Evolutionary conservation across 1,284 basidiomycete genomes (phyloP).

Genomic region (Ceratobasidium sp.): DNA sequence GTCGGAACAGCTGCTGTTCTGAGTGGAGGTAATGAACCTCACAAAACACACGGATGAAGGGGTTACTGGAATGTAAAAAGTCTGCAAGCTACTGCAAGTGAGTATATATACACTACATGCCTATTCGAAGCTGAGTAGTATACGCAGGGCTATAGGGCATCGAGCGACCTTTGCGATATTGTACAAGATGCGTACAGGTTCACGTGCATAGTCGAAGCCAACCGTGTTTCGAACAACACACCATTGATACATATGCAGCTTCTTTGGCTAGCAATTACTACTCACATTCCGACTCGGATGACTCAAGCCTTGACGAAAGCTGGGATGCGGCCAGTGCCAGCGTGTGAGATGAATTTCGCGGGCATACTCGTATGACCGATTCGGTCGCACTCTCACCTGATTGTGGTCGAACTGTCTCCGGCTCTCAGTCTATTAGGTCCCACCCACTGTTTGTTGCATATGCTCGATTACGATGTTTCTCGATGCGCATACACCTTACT

Average conservation of each 20-base stretch:
- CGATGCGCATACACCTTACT: too few species aligned
- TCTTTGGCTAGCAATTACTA: background rate
- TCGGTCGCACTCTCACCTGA: background rate
- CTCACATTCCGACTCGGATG: background rate
- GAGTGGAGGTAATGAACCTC: slow-evolving; percentile 15
- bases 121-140: background rate
- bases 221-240: too few species aligned
- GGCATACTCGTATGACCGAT: background rate
- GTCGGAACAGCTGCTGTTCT: background rate
- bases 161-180: background rate
- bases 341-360: background rate
- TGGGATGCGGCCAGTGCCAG: background rate
- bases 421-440: too few species aligned
- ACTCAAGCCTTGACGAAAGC: background rate
- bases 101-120: background rate
- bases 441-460: too few species aligned
- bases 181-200: background rate
- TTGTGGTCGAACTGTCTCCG: background rate
- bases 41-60: background rate
- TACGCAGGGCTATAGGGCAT: background rate
- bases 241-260: background rate
- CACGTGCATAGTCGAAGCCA: background rate
- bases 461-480: too few species aligned
- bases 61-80: background rate
- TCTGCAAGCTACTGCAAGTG: background rate